Evolutionary conservation across 345 rosid genomes (phyloP), one percentile per base, ranked within the genome.

Genomic region (Dipteronia dyeriana): DNA sequence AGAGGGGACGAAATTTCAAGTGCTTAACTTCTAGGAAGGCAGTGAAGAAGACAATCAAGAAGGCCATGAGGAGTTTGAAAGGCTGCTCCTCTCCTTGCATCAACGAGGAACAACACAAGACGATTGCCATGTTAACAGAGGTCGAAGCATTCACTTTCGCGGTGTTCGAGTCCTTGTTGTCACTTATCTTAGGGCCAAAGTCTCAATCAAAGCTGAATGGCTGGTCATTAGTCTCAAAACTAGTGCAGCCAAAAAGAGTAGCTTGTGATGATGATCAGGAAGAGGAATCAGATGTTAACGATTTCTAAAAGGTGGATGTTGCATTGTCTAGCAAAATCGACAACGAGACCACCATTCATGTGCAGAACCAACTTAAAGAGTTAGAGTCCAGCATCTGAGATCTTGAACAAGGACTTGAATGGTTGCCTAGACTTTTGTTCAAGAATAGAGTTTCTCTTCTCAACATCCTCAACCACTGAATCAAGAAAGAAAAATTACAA

Each of bases 371-470:
- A 41, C 78, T 83, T 11, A 74, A 79, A 63, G 82, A 54, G 25
- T 51, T 83, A 5, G 88, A 88, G 60, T 63, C 70, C 39, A 78
- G 84, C 80, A 75, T 88, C 79, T 84, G 87, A 76, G 88, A 88
- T 75, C 82, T 91, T 17, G 88, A 88, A 81, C 82, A 78, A 7
- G 45, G 45, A 41, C 65, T 85, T 20, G 82, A 88, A 53, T 56
- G 75, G 78, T 81, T 87, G 73, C 79, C 77, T 12, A 81, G 87
- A 66, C 62, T 79, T n/a, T 17, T 85, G 77, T 88, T 86, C 73
- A 85, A 84, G 80, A 68, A 83, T 39, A 79, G 82, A 75, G 87
- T 76, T 26, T 82, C 85, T 23, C 54, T 83, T 75, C 88, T 86
- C 49, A 88, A 86, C 79, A 86, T 83, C 68, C 65, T 84, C 59